Base-by-base conservation (phyloP, 768 basidiomycete genomes). In the Russula compacta region DNA sequence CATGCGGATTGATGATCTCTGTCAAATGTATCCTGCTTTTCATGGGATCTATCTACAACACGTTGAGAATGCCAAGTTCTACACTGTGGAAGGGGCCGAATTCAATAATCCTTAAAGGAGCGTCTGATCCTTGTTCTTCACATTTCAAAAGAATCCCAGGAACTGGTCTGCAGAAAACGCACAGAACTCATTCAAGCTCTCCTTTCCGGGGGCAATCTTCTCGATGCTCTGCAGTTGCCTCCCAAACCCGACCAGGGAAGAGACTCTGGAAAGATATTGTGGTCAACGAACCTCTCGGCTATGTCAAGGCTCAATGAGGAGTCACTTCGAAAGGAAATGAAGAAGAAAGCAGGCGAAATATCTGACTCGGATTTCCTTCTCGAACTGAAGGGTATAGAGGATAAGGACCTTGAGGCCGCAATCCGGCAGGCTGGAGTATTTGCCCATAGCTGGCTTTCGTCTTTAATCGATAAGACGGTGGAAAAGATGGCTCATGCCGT, bases 301-400 rank as follows among this genome's bases (percentile, higher is more conserved):
- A 0, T 24, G 4, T 12, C 4, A 11, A 17, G 4, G 5, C 0
- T 58, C 10, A 21, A 38, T 4, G 58, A 54, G n/a, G 55, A 54
- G 0, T 39, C 40, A 5, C 36, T 48, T 19, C 19, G 49, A 33
- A 56, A n/a, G 35, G 60, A 64, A 12, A 44, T 58, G 40, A 60
- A 54, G 14, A 40, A 32, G 29, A 35, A 46, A n/a, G 51, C 54
- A 24, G 21, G 1, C 2, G 11, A 2, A 1, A 10, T 52, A n/a
- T 11, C 54, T 2, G 63, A 68, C 43, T 14, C 46, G 1, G 19
- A 15, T 11, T 68, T 66, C 40, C 58, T 68, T 1, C 29, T 44
- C 9, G 7, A 24, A 19, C 19, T 66, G 8, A 47, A 44, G 3
- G 14, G n/a, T 3, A 47, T 66, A 8, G 35, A 35, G 2, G 50